phyloP scores from a whole-genome alignment of 1,139 yeast species.

The Suhomyces yuchorum region DNA sequence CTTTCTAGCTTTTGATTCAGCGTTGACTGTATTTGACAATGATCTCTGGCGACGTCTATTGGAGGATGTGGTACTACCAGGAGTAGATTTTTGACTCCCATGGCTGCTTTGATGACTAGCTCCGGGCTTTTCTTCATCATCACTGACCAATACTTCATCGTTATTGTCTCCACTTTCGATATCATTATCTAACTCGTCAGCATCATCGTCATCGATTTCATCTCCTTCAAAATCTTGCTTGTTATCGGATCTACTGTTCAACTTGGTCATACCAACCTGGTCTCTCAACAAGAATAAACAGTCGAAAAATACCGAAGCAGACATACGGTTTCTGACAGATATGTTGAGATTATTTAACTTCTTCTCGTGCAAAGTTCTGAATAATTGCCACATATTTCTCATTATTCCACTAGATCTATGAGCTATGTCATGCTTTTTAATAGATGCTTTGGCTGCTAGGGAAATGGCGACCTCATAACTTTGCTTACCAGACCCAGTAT shows the following conservation, averaged over 20 bases:
- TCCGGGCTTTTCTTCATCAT: slow-evolving; percentile 29
- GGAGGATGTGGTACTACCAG: slow-evolving; percentile 37
- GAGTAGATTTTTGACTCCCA: slow-evolving; percentile 40
- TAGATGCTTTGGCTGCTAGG: slow-evolving; percentile 76
- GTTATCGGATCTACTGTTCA: slow-evolving; percentile 38
- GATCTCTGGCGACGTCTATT: slow-evolving; percentile 46
- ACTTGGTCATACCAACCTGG: slow-evolving; percentile 80
- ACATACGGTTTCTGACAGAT: slow-evolving; percentile 76
- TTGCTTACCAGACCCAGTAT: slow-evolving; percentile 69
- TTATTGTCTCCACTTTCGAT: slow-evolving; percentile 26
- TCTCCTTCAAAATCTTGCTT: slow-evolving; percentile 22
- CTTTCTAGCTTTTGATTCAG: slow-evolving; percentile 70
- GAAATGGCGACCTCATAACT: slow-evolving; percentile 71
- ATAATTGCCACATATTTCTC: slow-evolving; percentile 91
- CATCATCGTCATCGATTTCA: slow-evolving; percentile 5
- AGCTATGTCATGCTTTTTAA: slow-evolving; percentile 88
- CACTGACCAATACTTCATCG: slow-evolving; percentile 31
- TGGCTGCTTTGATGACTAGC: slow-evolving; percentile 15
- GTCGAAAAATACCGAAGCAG: slow-evolving; percentile 91
- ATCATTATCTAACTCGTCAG: slow-evolving; percentile 4
- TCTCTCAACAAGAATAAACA: slow-evolving; percentile 81
- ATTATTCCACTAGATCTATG: slow-evolving; percentile 91
- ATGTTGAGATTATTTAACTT: slow-evolving; percentile 44
- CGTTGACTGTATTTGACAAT: slow-evolving; percentile 55
- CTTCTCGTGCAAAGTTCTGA: slow-evolving; percentile 57